Base-by-base conservation (phyloP, 768 basidiomycete genomes). In the Boletus reticulatus region DNA sequence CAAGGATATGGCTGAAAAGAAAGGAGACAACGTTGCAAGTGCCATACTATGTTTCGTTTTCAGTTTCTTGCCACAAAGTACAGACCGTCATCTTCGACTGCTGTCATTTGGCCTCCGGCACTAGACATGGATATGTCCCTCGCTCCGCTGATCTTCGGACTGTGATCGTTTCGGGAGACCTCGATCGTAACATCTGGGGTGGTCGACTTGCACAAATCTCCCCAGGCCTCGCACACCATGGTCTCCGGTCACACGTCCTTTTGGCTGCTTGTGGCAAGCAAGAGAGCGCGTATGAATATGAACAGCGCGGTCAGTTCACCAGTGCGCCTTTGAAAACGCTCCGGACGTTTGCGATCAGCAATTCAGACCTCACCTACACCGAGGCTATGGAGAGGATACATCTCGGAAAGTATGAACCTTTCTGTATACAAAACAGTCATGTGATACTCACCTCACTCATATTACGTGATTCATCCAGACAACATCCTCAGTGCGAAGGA, bases 11-110 rank as follows among this genome's bases (percentile, higher is more conserved):
- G 73, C 79, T 11, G 64, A 62, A 27, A 41, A 38, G 19, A 75
- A 72, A 51, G 79, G 79, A 14, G 68, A 76, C 56, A 79, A 79
- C 52, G 76, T 79, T 27, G 79, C 75, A 46, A 29, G 78, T 61
- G 43, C 3, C 14, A 41, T 24, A 36, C 9, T 11, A 67, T 70
- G 11, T 64, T 61, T 17, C 6, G 1, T 51, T 24, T 27, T 34
- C 31, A 10, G 46, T 10, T 44, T 6, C 34, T 52, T 20, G 53
- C 54, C 14, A 12, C 14, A 39, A 2, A 16, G 16, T 17, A 22
- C 53, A 80, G 79, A 77, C 75, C 12, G 63, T 80, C 22, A 76
- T 80, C 39, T 65, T 80, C 7, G 79, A 79, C 49, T 79, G 79
- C 48, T 80, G 79, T 57, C 68, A 73, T 60, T 76, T 78, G 5